Percentiles rank a stretch among this genome's conserved stretches.
Conservation (phyloP, 768 basidiomycete genomes). For the Paxillus involutus region DNA sequence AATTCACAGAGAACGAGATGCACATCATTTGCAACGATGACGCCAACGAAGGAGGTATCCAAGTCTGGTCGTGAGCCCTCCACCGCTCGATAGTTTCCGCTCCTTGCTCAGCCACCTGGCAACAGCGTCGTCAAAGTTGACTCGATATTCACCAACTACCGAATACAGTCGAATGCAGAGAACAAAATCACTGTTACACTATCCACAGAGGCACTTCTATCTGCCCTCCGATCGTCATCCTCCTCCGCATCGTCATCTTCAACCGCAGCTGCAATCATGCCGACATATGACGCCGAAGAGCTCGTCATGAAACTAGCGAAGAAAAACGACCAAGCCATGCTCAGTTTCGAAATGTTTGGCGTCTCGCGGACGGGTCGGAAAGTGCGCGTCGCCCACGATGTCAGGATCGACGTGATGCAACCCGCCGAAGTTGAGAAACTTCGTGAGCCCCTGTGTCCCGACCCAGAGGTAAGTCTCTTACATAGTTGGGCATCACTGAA, state of each 20-base stretch:
- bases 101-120: slow-evolving; percentile 1
- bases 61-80: slow-evolving; percentile 73
- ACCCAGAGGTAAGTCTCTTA: slow-evolving; percentile 74
- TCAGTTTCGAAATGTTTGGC: slow-evolving; percentile 74
- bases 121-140: slow-evolving; percentile 62
- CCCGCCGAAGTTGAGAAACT: slow-evolving; percentile 71
- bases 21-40: slow-evolving; percentile 84
- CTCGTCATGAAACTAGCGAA: slow-evolving; percentile 85
- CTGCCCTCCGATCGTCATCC: slow-evolving; percentile 67
- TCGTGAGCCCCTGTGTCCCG: slow-evolving; percentile 81
- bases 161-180: slow-evolving; percentile 82
- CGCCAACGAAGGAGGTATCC: slow-evolving; percentile 78
- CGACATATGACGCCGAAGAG: slow-evolving; percentile 54
- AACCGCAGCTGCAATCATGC: slow-evolving; percentile 27
- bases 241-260: slow-evolving; percentile 44
- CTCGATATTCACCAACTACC: slow-evolving; percentile 72
- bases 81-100: slow-evolving; percentile 25
- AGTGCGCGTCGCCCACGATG: slow-evolving; percentile 75
- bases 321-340: slow-evolving; percentile 75
- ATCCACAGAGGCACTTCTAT: slow-evolving; percentile 70
- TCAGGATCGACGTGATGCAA: slow-evolving; percentile 78
- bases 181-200: slow-evolving; percentile 82
- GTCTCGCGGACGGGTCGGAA: slow-evolving; percentile 61
- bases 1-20: slow-evolving; percentile 72
- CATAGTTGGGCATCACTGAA: neutral